Evolutionary conservation across 2,329 filamentous ascomycete species (phyloP).

Genomic region (Aspergillus sergii): DNA sequence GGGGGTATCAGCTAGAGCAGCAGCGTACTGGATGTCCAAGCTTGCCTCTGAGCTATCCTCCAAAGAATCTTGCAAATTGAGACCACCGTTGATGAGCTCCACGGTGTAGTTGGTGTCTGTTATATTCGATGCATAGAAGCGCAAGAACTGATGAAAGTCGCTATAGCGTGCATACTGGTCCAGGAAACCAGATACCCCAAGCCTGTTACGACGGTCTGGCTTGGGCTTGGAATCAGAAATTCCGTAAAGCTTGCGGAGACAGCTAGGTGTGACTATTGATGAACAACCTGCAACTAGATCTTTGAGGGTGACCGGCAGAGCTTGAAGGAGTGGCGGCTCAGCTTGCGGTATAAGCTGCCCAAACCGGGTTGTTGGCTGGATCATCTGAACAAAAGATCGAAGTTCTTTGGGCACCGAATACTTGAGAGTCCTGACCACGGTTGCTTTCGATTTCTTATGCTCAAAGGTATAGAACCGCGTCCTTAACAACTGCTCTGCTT

Average conservation of each 20-base stretch:
- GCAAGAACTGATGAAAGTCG: constrained; percentile 61
- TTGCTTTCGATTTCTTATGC: constrained; percentile 44
- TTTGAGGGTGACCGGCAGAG: constrained; percentile 15
- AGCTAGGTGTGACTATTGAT: constrained; percentile 49
- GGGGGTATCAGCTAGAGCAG: constrained; percentile 58
- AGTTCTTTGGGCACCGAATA: constrained; percentile 65
- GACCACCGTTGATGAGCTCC: constrained; percentile 59
- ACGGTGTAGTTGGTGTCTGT: constrained; percentile 59
- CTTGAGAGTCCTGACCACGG: constrained; percentile 57
- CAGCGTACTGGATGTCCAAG: constrained; percentile 64
- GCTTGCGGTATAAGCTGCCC: constrained; percentile 51
- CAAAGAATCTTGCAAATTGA: constrained; percentile 50
- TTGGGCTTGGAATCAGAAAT: constrained; percentile 33
- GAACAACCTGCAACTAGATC: constrained; percentile 40
- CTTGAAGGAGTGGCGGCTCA: constrained; percentile 33
- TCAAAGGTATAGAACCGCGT: constrained; percentile 62
- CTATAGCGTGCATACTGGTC: constrained; percentile 54
- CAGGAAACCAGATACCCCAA: constrained; percentile 54
- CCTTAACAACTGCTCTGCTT: constrained; percentile 59
- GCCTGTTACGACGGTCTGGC: constrained; percentile 38
- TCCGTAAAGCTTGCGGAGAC: constrained; percentile 55
- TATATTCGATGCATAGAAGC: constrained; percentile 56
- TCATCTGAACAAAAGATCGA: constrained; percentile 59
- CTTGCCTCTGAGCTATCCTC: constrained; percentile 60
- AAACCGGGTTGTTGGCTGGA: constrained; percentile 68